These are phyloP conservation scores for Fusarium sp. DNA, from an alignment of 2,329 filamentous ascomycete species.

Conservation along the genomic window DNA sequence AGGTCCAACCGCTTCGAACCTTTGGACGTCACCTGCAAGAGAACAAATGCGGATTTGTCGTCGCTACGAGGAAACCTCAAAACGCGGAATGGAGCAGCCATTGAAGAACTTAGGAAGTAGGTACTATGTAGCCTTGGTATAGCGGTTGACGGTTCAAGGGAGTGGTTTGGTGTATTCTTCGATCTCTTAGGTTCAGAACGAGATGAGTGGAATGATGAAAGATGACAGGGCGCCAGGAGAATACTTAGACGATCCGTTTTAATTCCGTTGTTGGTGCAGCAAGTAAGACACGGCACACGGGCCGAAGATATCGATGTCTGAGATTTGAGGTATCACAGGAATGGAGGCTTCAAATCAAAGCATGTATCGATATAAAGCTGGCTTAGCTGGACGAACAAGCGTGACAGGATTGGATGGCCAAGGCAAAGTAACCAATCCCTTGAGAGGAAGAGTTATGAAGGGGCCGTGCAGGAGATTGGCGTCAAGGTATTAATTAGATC, in stretches of 20 bases:
- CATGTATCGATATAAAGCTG: slow-evolving; percentile 9
- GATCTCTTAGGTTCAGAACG: slow-evolving; percentile 27
- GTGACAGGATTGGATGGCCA: slow-evolving; percentile 1
- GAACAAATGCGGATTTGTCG: slow-evolving; percentile 65
- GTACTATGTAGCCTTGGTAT: background rate
- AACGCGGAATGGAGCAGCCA: slow-evolving; percentile 54
- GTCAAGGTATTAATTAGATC: slow-evolving; percentile 2
- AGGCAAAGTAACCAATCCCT: slow-evolving; percentile 4
- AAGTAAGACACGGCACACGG: slow-evolving; percentile 41
- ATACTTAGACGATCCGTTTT: slow-evolving; percentile 25
- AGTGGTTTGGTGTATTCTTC: slow-evolving; percentile 6
- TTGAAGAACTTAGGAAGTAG: slow-evolving; percentile 22
- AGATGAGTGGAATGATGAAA: slow-evolving; percentile 33
- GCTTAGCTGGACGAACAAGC: background rate
- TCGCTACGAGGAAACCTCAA: slow-evolving; percentile 71
- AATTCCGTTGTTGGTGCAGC: slow-evolving; percentile 15
- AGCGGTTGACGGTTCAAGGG: slow-evolving; percentile 6
- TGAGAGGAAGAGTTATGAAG: background rate
- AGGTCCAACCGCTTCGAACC: slow-evolving; percentile 70
- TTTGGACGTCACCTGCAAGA: slow-evolving; percentile 69
- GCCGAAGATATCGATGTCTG: slow-evolving; percentile 33
- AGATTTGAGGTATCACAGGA: slow-evolving; percentile 30
- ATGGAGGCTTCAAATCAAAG: slow-evolving; percentile 32
- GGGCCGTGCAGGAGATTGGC: slow-evolving; percentile 7
- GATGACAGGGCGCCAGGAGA: slow-evolving; percentile 28